Evolutionary conservation across 78 protist genomes (phyloP).

Genomic region (Guillardia theta): DNA sequence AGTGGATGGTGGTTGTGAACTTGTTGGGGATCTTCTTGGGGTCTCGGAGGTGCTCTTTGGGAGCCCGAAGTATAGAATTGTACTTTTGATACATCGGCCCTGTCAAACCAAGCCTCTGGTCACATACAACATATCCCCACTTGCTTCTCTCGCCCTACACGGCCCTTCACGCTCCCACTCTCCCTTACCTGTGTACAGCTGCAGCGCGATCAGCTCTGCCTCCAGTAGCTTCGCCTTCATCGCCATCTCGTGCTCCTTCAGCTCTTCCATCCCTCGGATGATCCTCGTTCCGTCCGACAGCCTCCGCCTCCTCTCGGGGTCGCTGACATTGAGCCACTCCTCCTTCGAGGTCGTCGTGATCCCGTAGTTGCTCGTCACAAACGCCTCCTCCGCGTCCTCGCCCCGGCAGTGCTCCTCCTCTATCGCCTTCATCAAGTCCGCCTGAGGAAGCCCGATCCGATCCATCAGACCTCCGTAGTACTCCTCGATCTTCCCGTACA

Average conservation of each 20-base stretch:
- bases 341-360: not conserved
- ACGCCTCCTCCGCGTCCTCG: not conserved
- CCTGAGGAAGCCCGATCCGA: not conserved
- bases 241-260: not conserved
- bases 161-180: too few species aligned
- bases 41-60: not conserved
- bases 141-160: too few species aligned
- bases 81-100: not conserved
- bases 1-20: conserved; percentile 32
- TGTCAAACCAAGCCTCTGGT: too few species aligned
- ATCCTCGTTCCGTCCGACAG: not conserved
- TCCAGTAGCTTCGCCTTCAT: not conserved
- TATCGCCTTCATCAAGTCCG: not conserved
- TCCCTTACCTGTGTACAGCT: conserved; percentile 38
- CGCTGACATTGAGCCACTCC: not conserved
- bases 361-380: not conserved
- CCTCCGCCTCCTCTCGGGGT: not conserved
- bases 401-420: not conserved
- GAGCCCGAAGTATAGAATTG: not conserved
- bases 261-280: not conserved
- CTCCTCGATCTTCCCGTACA: not conserved
- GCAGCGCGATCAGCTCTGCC: not conserved
- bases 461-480: not conserved
- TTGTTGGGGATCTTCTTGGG: not conserved
- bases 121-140: too few species aligned